Base-by-base conservation (phyloP, 2,329 filamentous ascomycete species). In the Aspergillus tanneri region DNA sequence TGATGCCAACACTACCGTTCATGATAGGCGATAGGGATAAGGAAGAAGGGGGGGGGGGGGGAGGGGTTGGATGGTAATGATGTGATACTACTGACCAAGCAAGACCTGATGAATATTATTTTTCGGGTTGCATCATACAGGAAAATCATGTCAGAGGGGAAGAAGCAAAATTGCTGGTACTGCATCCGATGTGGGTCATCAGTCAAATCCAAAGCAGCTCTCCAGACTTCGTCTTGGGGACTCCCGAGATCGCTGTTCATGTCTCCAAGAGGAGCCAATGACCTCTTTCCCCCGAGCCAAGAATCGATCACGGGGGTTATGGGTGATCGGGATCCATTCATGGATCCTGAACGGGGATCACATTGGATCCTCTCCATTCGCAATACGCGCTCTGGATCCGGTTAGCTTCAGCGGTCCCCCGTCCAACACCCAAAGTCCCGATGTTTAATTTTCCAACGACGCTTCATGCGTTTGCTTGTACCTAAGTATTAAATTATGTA, bases 391-490 rank as follows among this genome's bases (percentile, higher is more conserved):
- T 44, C 47, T 35, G 11, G 18, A 42, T 32, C 9, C 8, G 42
- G 49, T 42, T 49, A 42, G 46, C 46, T 35, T 14, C 19, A 14
- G 11, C 36, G 36, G 45, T 40, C 37, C 49, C 41, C 40, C 38
- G 22, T 47, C 36, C 18, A 24, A 44, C 38, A 40, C 30, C 37
- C 47, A 46, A 49, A 37, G 47, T 50, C 43, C 24, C 28, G 19
- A 25, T 19, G 25, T 9, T 25, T n/a, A 22, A 8, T 30, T 11
- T 22, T n/a, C 25, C 23, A 30, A 23, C 27, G 16, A 21, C 21
- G 16, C n/a, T 34, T 22, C 11, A 32, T 16, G 14, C 8, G 27
- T 30, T 43, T 22, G 28, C 16, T 14, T 12, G 28, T 32, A 32
- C 10, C 4, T 14, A 32, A 32, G 28, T 14, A 32, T 14, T 32